Evolutionary conservation across 2,329 filamentous ascomycete genomes (phyloP).

Genomic region (Colletotrichum acutatum): DNA sequence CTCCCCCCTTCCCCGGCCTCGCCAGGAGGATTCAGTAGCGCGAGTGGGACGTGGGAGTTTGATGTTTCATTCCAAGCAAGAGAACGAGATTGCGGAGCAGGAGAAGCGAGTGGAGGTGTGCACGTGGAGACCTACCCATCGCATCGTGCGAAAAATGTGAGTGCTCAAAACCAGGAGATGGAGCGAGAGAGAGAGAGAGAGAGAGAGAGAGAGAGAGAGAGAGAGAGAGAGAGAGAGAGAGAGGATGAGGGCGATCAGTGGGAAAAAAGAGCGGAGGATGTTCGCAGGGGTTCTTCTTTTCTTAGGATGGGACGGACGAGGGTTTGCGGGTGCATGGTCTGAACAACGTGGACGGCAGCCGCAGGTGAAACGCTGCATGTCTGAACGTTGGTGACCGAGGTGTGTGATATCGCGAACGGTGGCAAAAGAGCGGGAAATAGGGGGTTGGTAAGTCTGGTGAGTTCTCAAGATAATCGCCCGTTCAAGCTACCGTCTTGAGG

Average conservation of each 20-base stretch:
- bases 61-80: constrained; percentile 12
- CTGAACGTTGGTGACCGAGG: constrained; percentile 26
- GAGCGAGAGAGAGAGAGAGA: too few species aligned
- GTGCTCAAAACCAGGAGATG: not conserved
- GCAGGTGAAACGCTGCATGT: constrained; percentile 34
- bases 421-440: not conserved
- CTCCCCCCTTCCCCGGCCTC: not conserved
- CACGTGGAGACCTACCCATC: constrained; percentile 6
- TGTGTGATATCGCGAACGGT: constrained; percentile 18
- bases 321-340: constrained; percentile 14
- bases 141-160: constrained; percentile 1
- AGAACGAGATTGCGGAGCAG: constrained; percentile 9
- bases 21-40: not conserved
- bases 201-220: too few species aligned
- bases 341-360: constrained; percentile 17
- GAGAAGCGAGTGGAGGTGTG: not conserved
- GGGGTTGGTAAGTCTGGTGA: not conserved
- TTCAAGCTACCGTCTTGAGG: not conserved
- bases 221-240: too few species aligned
- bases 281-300: constrained; percentile 24
- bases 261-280: constrained; percentile 16
- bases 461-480: not conserved
- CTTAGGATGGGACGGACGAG: constrained; percentile 17
- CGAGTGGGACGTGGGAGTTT: constrained; percentile 1
- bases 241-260: constrained; percentile 9